Conservation (phyloP, 805 yeast genomes). For the Ogataea degrootiae region DNA sequence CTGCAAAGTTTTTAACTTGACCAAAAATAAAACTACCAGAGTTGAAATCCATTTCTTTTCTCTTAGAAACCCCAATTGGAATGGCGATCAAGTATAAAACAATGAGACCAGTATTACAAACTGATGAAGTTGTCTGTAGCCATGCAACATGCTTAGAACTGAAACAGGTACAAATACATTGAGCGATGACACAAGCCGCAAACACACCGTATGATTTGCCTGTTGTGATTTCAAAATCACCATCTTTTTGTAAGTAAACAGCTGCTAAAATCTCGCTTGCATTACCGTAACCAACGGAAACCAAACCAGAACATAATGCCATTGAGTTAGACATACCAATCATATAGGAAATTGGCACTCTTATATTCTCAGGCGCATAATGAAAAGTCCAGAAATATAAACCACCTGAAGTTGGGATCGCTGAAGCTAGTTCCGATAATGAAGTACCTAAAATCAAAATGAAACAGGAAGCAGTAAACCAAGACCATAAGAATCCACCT, state of each 20-base stretch:
- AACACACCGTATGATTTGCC: conserved; percentile 61
- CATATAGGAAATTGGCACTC: conserved; percentile 52
- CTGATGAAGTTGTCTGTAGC: conserved; percentile 56
- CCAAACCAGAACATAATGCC: conserved; percentile 61
- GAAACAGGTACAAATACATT: conserved; percentile 47
- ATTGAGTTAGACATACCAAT: conserved; percentile 66
- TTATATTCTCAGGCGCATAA: conserved; percentile 52
- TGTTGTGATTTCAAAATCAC: conserved; percentile 48
- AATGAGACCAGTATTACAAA: conserved; percentile 48
- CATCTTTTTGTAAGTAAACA: conserved; percentile 47
- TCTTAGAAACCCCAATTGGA: conserved; percentile 50
- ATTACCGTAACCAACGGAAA: conserved; percentile 68
- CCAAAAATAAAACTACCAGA: conserved; percentile 53
- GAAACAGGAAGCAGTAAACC: conserved; percentile 56
- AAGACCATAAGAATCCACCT: conserved; percentile 66
- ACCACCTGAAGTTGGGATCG: conserved; percentile 76
- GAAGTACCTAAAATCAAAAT: conserved; percentile 56
- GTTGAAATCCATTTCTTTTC: conserved; percentile 34
- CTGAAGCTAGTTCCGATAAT: conserved; percentile 62
- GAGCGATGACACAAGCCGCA: conserved; percentile 53
- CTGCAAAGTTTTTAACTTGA: conserved; percentile 42
- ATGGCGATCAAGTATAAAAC: conserved; percentile 56
- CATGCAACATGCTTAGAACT: conserved; percentile 54
- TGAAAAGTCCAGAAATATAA: conserved; percentile 64
- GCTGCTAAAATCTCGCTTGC: conserved; percentile 56